Evolutionary conservation across 2,329 filamentous ascomycete genomes (phyloP).

Genomic region (Pleoardoris graminearum): DNA sequence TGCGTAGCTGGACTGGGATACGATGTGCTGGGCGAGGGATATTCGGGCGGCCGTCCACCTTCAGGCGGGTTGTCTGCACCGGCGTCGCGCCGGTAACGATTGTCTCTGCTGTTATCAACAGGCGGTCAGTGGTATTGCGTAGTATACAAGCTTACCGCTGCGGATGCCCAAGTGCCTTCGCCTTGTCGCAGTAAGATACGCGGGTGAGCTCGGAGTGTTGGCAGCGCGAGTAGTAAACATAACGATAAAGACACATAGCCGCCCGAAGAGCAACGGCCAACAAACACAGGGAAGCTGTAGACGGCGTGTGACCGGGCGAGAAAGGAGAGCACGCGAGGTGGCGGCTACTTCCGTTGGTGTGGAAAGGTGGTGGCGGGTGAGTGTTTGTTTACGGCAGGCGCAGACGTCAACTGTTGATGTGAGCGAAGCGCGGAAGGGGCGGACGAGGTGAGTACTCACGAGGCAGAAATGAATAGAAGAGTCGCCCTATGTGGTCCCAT

Average conservation of each 20-base stretch:
- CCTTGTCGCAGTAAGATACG: constrained; percentile 38
- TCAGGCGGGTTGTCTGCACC: constrained; percentile 12
- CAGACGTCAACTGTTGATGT: background rate
- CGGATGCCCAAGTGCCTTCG: constrained; percentile 24
- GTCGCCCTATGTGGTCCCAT: too few species aligned
- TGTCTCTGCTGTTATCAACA: constrained; percentile 16
- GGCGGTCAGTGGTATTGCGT: background rate
- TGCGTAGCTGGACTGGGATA: constrained; percentile 13
- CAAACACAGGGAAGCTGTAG: constrained; percentile 8
- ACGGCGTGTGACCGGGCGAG: background rate
- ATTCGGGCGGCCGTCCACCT: constrained; percentile 1
- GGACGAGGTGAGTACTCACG: background rate
- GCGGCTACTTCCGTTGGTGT: background rate
- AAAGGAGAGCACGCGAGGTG: constrained; percentile 7
- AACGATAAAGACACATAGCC: constrained; percentile 43
- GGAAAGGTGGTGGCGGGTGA: background rate
- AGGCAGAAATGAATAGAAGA: too few species aligned
- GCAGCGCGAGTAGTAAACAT: constrained; percentile 39
- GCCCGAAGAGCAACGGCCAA: constrained; percentile 1
- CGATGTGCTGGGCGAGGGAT: constrained; percentile 4
- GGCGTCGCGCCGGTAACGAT: constrained; percentile 18
- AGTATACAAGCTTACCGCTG: constrained; percentile 18
- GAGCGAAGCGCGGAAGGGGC: background rate
- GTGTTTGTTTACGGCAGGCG: constrained; percentile 5
- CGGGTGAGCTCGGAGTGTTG: constrained; percentile 36